phyloP scores from a whole-genome alignment of 2,329 filamentous ascomycete genomes.

The Pseudonectria buxi region DNA sequence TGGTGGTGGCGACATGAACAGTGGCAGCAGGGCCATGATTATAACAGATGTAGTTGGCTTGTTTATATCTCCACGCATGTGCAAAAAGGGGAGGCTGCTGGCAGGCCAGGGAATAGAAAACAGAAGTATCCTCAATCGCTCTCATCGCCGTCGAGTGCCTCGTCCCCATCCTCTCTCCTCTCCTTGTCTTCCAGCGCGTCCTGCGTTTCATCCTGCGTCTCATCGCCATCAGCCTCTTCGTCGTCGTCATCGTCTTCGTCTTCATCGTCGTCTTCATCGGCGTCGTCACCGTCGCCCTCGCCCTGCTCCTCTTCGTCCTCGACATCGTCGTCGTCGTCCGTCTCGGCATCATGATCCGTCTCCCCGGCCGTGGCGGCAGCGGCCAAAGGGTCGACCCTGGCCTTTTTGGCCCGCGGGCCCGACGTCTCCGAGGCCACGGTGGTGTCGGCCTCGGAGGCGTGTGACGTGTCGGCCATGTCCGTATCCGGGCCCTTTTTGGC shows the following conservation, averaged over 20 bases:
- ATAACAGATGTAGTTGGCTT: no score
- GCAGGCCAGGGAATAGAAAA: neutral
- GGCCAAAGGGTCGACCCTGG: slow-evolving; percentile 38
- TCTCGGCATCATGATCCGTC: slow-evolving; percentile 34
- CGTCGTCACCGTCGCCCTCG: slow-evolving; percentile 36
- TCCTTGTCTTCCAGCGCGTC: slow-evolving; percentile 45
- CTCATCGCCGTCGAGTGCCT: slow-evolving; percentile 56
- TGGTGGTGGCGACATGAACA: no score
- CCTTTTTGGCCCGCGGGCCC: slow-evolving; percentile 34
- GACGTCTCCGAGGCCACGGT: slow-evolving; percentile 27
- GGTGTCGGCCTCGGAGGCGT: slow-evolving; percentile 28
- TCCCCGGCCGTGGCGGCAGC: slow-evolving; percentile 32
- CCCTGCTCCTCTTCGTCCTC: slow-evolving; percentile 35
- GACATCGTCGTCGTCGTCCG: slow-evolving; percentile 30
- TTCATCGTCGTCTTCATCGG: slow-evolving; percentile 37
- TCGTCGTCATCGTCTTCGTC: slow-evolving; percentile 42
- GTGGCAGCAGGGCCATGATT: no score
- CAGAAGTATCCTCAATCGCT: slow-evolving; percentile 39
- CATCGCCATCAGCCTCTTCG: slow-evolving; percentile 45
- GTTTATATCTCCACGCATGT: neutral
- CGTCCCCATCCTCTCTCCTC: slow-evolving; percentile 46
- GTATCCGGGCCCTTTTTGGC: slow-evolving; percentile 49
- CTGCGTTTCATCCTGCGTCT: slow-evolving; percentile 49
- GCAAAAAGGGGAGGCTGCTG: neutral
- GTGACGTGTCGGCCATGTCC: slow-evolving; percentile 30